Conservation (phyloP, 75 land plant genomes). For the Cunninghamia lanceolata region DNA sequence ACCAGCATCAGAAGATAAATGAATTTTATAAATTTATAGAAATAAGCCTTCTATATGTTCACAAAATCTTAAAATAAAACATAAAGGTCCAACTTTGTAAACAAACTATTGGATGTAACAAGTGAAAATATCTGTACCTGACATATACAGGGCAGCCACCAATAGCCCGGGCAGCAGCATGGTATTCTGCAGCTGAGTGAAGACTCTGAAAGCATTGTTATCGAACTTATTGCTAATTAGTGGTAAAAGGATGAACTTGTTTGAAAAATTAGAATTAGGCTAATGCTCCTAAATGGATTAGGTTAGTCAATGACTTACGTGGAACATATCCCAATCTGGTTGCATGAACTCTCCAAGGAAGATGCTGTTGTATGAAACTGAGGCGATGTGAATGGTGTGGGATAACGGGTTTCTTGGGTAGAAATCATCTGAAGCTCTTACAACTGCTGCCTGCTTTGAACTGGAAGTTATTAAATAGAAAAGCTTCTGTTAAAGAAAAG, state of each 20-base stretch:
- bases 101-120: not conserved
- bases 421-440: constrained; percentile 96
- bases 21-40: not conserved
- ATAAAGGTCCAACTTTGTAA: not conserved
- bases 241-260: not conserved
- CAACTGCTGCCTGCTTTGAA: constrained; percentile 84
- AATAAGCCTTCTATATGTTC: not conserved
- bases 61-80: not conserved
- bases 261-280: not conserved
- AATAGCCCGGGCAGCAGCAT: constrained; percentile 90
- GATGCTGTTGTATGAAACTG: constrained; percentile 84
- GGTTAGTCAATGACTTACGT: not conserved
- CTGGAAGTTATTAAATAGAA: constrained; percentile 31
- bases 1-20: not conserved
- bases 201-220: constrained; percentile 42
- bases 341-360: constrained; percentile 95
- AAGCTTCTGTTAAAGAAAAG: not conserved
- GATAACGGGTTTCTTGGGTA: constrained; percentile 88
- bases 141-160: constrained; percentile 95
- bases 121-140: constrained; percentile 42
- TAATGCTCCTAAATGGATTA: not conserved
- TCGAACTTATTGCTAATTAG: not conserved
- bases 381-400: constrained; percentile 88
- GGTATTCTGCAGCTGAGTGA: constrained; percentile 95
- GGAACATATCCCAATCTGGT: constrained; percentile 99